These are phyloP conservation scores for Neonectria hederae DNA, from an alignment of 2,329 filamentous ascomycete genomes.

Conservation along the genomic window DNA sequence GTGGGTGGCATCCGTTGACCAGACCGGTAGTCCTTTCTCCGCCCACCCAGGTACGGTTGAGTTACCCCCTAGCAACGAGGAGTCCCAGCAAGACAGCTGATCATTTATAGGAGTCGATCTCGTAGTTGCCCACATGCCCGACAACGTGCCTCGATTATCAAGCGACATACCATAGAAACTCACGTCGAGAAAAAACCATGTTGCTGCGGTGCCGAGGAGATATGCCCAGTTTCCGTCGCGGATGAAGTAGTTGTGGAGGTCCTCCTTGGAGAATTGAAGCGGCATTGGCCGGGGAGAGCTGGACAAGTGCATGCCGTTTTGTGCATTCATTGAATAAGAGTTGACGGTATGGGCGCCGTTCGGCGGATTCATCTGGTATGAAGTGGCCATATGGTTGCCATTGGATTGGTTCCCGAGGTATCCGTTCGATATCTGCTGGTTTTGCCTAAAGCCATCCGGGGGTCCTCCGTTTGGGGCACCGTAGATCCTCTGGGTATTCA, in stretches of 20 bases:
- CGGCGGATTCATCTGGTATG: constrained; percentile 40
- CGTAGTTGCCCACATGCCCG: constrained; percentile 52
- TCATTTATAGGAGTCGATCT: constrained; percentile 47
- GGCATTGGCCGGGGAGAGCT: constrained; percentile 52
- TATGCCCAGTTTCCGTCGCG: constrained; percentile 49
- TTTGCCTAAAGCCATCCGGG: constrained; percentile 34
- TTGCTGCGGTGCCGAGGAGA: constrained; percentile 53
- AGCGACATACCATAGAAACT: constrained; percentile 64
- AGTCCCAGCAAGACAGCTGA: constrained; percentile 58
- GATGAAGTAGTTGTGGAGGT: constrained; percentile 62
- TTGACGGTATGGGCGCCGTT: constrained; percentile 28
- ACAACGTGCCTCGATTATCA: constrained; percentile 52
- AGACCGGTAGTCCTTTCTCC: constrained; percentile 53
- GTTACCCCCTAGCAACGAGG: constrained; percentile 52
- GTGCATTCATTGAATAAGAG: constrained; percentile 38
- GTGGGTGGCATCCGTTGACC: constrained; percentile 59
- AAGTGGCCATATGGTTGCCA: constrained; percentile 24
- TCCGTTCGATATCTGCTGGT: constrained; percentile 23
- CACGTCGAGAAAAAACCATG: constrained; percentile 65
- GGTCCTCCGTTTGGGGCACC: constrained; percentile 48
- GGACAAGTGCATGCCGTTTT: constrained; percentile 37
- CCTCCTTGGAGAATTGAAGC: constrained; percentile 58
- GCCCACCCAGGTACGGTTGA: constrained; percentile 57
- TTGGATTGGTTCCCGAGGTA: constrained; percentile 36
- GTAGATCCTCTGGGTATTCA: constrained; percentile 69